phyloP scores from a whole-genome alignment of 345 rosid species.

The Punica granatum region DNA sequence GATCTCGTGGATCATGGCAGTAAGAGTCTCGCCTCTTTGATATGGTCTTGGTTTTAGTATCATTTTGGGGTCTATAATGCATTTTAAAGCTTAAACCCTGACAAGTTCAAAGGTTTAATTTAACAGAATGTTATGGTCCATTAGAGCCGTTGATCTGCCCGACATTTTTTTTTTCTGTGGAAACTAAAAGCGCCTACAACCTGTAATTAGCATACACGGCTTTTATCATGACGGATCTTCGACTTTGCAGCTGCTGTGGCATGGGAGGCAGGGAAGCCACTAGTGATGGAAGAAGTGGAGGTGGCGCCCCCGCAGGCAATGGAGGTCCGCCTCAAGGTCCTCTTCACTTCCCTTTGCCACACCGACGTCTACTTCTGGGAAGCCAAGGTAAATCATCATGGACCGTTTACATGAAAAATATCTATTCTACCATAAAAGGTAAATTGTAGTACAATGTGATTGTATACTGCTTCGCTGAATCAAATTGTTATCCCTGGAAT shows the following conservation, averaged over 20 bases:
- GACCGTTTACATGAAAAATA: not conserved
- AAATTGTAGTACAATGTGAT: not conserved
- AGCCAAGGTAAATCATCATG: slow-evolving; percentile 24
- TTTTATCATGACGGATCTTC: not conserved
- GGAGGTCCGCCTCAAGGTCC: slow-evolving; percentile 40
- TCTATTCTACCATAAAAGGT: not conserved
- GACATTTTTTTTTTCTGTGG: no score
- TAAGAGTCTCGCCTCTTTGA: no score
- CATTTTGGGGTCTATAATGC: no score
- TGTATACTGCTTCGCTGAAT: not conserved
- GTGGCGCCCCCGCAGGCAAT: slow-evolving; percentile 41
- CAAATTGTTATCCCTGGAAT: not conserved
- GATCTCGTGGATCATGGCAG: no score
- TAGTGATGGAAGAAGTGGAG: slow-evolving; percentile 44
- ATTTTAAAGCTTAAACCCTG: no score
- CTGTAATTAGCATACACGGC: no score
- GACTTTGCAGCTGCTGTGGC: slow-evolving; percentile 38
- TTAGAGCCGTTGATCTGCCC: no score
- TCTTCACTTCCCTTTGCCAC: slow-evolving; percentile 37
- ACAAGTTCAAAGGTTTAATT: no score
- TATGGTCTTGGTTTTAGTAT: no score
- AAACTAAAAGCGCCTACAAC: no score
- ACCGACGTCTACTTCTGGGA: slow-evolving; percentile 53
- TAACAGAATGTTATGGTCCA: no score
- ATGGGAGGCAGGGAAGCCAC: slow-evolving; percentile 57